These are phyloP conservation scores for Agrocybe chaxingu DNA, from an alignment of 768 basidiomycete species.

Conservation along the genomic window DNA sequence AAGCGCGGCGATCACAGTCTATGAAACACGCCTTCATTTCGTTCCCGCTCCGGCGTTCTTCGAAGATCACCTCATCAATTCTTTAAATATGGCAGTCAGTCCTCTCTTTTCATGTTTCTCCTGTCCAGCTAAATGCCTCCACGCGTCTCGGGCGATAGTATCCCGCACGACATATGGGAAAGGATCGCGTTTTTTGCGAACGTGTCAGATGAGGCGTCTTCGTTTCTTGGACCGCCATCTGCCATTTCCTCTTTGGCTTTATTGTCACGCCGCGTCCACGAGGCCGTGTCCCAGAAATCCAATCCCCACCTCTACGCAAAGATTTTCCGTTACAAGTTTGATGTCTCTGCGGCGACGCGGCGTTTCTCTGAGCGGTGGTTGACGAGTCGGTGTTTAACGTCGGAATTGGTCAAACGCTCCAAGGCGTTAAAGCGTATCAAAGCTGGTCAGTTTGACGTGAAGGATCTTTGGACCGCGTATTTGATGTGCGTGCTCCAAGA, in stretches of 20 bases:
- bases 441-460: constrained; percentile 15
- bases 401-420: constrained; percentile 43
- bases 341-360: constrained; percentile 34
- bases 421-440: constrained; percentile 39
- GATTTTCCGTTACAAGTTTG: constrained; percentile 45
- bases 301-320: constrained; percentile 39
- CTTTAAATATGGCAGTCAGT: constrained; percentile 13
- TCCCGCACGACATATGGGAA: constrained; percentile 32
- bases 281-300: constrained; percentile 29
- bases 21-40: constrained; percentile 9
- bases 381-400: constrained; percentile 32
- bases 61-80: constrained; percentile 5
- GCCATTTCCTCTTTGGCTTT: constrained; percentile 35
- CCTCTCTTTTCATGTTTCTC: constrained; percentile 7
- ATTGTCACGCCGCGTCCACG: constrained; percentile 32
- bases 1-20: constrained; percentile 29
- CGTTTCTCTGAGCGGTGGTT: constrained; percentile 35
- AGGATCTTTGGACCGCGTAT: constrained; percentile 54
- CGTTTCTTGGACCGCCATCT: constrained; percentile 40
- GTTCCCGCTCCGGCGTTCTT: constrained; percentile 12
- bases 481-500: constrained; percentile 34
- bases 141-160: constrained; percentile 13
- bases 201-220: constrained; percentile 20
- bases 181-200: constrained; percentile 39
- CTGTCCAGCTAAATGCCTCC: constrained; percentile 12